Percentiles rank a stretch among this genome's conserved stretches.
Evolutionary conservation across 106 monocot species (phyloP).

Genomic region (Allium fistulosum): DNA sequence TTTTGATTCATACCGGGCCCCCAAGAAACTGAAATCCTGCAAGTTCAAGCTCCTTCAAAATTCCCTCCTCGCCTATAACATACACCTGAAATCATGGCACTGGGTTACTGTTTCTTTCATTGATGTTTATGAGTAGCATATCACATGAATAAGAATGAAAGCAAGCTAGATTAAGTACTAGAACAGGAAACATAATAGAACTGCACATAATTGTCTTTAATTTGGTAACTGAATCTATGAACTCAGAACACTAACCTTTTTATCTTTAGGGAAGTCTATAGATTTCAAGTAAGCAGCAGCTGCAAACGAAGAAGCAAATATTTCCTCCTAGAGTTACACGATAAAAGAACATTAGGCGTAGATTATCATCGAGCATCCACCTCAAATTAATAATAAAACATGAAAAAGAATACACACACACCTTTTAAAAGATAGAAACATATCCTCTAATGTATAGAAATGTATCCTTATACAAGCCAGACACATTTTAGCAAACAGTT

Average conservation of each 20-base stretch:
- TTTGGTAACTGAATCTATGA: neutral
- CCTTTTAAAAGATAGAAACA: neutral
- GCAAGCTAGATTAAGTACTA: neutral
- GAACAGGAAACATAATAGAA: neutral
- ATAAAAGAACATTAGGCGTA: neutral
- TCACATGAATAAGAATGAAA: neutral
- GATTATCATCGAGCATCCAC: neutral
- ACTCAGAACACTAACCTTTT: conserved; percentile 47
- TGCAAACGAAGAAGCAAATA: conserved; percentile 97
- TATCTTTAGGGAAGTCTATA: conserved; percentile 85
- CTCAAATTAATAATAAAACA: conserved; percentile 9
- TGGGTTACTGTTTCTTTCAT: neutral
- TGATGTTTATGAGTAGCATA: neutral
- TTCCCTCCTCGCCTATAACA: conserved; percentile 98
- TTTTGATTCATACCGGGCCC: conserved; percentile 62
- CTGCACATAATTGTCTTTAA: neutral
- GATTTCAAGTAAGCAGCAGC: conserved; percentile 94
- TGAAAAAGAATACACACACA: neutral
- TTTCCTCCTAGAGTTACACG: conserved; percentile 58
- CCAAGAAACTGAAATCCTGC: conserved; percentile 94
- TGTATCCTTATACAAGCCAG: no score
- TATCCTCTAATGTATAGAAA: no score
- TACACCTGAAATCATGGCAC: conserved; percentile 62
- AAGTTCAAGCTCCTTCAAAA: conserved; percentile 92
- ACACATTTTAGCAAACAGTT: no score